Evolutionary conservation across 1,139 yeast genomes (phyloP).

Genomic region (Hansenula sp.): DNA sequence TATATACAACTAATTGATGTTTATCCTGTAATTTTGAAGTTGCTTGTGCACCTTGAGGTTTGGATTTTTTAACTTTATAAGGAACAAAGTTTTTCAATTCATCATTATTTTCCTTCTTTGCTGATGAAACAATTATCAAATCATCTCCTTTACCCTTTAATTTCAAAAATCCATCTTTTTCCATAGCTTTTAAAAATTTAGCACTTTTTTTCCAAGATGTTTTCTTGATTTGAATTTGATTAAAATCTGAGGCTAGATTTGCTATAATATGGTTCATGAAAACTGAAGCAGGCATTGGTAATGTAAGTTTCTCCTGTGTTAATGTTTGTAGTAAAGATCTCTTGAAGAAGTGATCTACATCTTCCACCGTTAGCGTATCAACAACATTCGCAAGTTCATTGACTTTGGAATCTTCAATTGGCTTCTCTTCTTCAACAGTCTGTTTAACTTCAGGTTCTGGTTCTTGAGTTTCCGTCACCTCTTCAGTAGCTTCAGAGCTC

Average conservation of each 20-base stretch:
- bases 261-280: conserved; percentile 67
- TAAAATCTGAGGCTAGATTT: conserved; percentile 60
- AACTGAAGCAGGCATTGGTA: conserved; percentile 66
- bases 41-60: conserved; percentile 1
- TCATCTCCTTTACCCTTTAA: conserved; percentile 77
- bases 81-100: conserved; percentile 57
- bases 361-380: conserved; percentile 49
- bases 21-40: neutral
- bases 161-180: conserved; percentile 60
- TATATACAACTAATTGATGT: too few species aligned
- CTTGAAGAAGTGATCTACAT: conserved; percentile 73
- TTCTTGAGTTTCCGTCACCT: neutral
- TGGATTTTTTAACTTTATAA: conserved; percentile 31
- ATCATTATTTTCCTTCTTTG: conserved; percentile 43
- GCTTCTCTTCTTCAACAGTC: conserved; percentile 3
- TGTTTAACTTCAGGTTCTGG: neutral
- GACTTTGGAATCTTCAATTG: conserved; percentile 5
- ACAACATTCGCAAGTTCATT: conserved; percentile 26
- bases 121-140: conserved; percentile 47
- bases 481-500: conserved; percentile 14
- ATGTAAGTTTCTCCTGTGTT: conserved; percentile 48
- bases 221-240: conserved; percentile 65
- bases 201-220: conserved; percentile 89
- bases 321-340: conserved; percentile 68
- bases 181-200: conserved; percentile 82